These are phyloP conservation scores for Jamesozyma lodderae DNA, from an alignment of 805 yeast species.

Conservation along the genomic window DNA sequence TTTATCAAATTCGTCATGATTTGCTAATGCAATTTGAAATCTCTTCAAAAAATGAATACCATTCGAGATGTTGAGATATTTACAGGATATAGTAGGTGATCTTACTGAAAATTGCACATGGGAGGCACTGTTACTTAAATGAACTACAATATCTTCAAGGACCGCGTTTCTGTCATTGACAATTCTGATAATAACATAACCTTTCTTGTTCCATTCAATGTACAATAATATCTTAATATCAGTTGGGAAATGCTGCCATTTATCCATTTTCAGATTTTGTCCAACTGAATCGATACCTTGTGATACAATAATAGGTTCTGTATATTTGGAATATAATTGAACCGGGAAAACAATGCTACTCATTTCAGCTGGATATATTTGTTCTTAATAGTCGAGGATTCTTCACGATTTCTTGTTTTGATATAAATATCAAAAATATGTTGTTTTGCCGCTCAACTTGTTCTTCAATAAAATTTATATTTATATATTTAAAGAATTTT, in stretches of 20 bases:
- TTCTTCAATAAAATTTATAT: too few species aligned
- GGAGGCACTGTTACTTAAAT: not conserved
- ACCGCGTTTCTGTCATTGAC: not conserved
- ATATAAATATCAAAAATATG: not conserved
- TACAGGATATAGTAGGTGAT: constrained; percentile 24
- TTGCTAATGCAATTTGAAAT: constrained; percentile 20
- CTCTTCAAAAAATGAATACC: constrained; percentile 9
- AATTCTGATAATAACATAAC: not conserved
- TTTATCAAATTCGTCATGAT: constrained; percentile 10
- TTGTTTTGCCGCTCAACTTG: too few species aligned
- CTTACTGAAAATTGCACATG: constrained; percentile 18
- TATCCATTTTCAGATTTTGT: constrained; percentile 7
- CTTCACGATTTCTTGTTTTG: too few species aligned
- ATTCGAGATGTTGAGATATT: constrained; percentile 12
- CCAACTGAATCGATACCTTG: constrained; percentile 16
- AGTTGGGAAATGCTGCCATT: constrained; percentile 18
- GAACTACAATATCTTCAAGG: constrained; percentile 1
- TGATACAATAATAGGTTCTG: constrained; percentile 14
- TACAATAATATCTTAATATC: constrained; percentile 4
- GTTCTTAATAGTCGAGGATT: too few species aligned
- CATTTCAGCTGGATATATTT: too few species aligned
- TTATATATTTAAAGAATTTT: too few species aligned
- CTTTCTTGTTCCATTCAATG: not conserved
- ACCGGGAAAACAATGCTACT: constrained; percentile 1
- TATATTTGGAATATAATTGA: constrained; percentile 16